Evolutionary conservation across 257 asterid species (phyloP).

Genomic region (Coffea canephora): DNA sequence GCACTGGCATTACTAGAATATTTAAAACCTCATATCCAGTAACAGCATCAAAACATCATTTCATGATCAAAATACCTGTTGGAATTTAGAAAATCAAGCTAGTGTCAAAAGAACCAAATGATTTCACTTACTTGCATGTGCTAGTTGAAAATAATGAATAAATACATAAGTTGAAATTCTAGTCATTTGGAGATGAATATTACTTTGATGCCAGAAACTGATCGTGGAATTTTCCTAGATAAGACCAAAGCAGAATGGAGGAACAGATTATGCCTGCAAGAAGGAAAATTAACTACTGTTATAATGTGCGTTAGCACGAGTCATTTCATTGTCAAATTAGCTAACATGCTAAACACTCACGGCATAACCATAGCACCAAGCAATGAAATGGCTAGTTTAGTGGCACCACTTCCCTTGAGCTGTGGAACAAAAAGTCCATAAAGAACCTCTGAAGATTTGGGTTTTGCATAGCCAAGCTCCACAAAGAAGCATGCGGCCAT

Average conservation of each 20-base stretch:
- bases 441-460: slow-evolving; percentile 64
- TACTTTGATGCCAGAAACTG: slow-evolving; percentile 75
- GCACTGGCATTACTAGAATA: not conserved
- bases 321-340: not conserved
- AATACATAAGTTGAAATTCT: not conserved
- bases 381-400: slow-evolving; percentile 82
- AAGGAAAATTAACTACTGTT: slow-evolving; percentile 1
- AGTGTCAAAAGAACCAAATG: not conserved
- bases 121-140: not conserved
- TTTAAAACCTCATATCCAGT: not conserved
- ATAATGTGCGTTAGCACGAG: not conserved
- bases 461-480: slow-evolving; percentile 85
- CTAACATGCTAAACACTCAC: slow-evolving; percentile 43
- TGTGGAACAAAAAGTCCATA: slow-evolving; percentile 84
- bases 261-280: slow-evolving; percentile 88
- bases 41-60: not conserved
- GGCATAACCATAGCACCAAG: slow-evolving; percentile 99
- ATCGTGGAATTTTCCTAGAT: slow-evolving; percentile 90
- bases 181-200: slow-evolving; percentile 3
- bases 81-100: not conserved
- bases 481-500: slow-evolving; percentile 81
- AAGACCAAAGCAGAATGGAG: slow-evolving; percentile 96
- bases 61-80: not conserved
- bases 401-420: slow-evolving; percentile 84
- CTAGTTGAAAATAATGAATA: not conserved